Evolutionary conservation across 768 basidiomycete genomes (phyloP), one percentile per base, ranked within the genome.

Genomic region (Russula foetens): DNA sequence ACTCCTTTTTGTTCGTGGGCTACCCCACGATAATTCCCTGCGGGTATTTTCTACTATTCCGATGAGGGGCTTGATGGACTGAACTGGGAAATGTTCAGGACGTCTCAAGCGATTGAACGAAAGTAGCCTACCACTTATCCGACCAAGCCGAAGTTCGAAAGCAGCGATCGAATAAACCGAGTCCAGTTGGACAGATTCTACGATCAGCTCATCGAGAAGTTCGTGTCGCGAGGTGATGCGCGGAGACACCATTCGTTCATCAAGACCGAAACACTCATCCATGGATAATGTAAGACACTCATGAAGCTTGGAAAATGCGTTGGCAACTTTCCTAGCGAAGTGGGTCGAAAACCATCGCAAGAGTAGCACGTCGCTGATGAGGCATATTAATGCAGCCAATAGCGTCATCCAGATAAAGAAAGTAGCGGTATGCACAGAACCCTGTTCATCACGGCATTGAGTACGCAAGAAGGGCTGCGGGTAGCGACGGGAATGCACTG

Each of bases 91-190:
- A 21, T 43, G 33, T 12, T 69, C 33, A 57, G 59, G 54, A 33
- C 55, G 17, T 23, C 17, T 56, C 19, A 5, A 47, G n/a, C 17
- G 28, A 17, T 17, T 39, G 5, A 31, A 21, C 19, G 6, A 52
- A 15, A 55, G 17, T 38, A 21, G 54, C 72, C 60, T 63, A 80
- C 79, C 72, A 49, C 73, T 73, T 35, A 80, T 66, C 23, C 78
- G 73, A 24, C 78, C 77, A 7, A 79, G 60, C 7, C 78, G 73
- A 31, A 79, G 68, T 53, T 81, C 79, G 52, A 81, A 79, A 3
- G 74, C 71, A 12, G 79, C 77, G 60, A 77, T 77, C 3, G 74
- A 74, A 62, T 79, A 79, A 23, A 71, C 68, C 43, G 72, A 65
- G 58, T 78, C 75, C 39, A 81, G 67, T 28, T 70, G 70, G 35